phyloP scores from a whole-genome alignment of 2,329 filamentous ascomycete genomes.

The Dothideomycetes sp. region DNA sequence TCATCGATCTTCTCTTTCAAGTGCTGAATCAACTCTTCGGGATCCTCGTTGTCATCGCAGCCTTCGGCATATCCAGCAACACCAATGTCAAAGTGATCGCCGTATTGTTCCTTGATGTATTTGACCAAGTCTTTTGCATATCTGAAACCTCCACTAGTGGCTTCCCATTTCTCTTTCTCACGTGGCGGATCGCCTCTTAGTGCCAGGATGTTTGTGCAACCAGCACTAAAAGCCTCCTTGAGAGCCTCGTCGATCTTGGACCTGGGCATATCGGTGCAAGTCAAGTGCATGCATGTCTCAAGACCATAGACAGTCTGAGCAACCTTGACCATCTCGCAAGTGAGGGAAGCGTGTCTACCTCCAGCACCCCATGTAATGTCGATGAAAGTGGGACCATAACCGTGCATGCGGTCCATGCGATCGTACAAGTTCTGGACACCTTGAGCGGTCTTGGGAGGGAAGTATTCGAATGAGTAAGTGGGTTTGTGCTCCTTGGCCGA shows the following conservation, averaged over 20 bases:
- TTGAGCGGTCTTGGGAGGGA: slow-evolving; percentile 93
- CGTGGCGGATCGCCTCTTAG: slow-evolving; percentile 86
- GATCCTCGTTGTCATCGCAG: slow-evolving; percentile 83
- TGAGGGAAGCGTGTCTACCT: slow-evolving; percentile 80
- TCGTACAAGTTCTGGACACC: slow-evolving; percentile 99
- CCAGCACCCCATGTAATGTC: slow-evolving; percentile 98
- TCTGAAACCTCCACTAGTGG: slow-evolving; percentile 73
- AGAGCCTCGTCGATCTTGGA: slow-evolving; percentile 87
- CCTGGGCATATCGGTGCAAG: slow-evolving; percentile 94
- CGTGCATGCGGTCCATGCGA: slow-evolving; percentile 98
- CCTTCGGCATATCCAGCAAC: slow-evolving; percentile 96
- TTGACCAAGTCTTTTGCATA: slow-evolving; percentile 87
- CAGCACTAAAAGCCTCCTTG: slow-evolving; percentile 79
- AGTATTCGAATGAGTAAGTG: slow-evolving; percentile 98
- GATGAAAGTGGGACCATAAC: slow-evolving; percentile 87
- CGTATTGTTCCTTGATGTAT: slow-evolving; percentile 70
- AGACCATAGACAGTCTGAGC: slow-evolving; percentile 91
- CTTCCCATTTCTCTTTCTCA: slow-evolving; percentile 90
- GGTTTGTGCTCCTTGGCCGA: slow-evolving; percentile 69
- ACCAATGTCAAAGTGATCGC: slow-evolving; percentile 91
- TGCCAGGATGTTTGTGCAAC: slow-evolving; percentile 94
- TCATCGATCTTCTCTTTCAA: slow-evolving; percentile 96
- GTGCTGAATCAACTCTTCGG: slow-evolving; percentile 77
- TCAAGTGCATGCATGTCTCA: slow-evolving; percentile 98
- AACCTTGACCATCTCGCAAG: slow-evolving; percentile 94